phyloP scores from a whole-genome alignment of 805 yeast species.

The Yamadazyma philogaea region DNA sequence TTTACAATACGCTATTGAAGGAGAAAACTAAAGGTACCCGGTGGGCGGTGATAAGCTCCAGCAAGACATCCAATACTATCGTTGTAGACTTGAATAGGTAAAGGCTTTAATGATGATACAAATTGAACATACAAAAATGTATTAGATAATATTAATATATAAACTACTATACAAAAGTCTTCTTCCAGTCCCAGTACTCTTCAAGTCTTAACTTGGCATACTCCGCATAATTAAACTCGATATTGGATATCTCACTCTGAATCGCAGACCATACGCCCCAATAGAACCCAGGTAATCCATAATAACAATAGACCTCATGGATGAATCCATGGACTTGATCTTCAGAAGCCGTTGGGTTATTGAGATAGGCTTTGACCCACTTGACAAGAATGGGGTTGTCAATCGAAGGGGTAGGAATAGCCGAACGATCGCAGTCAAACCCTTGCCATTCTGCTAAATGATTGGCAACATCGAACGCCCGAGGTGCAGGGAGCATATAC shows the following conservation, averaged over 20 bases:
- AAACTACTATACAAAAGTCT: conserved; percentile 7
- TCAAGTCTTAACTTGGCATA: conserved; percentile 58
- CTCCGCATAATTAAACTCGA: conserved; percentile 66
- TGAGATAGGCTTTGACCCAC: conserved; percentile 61
- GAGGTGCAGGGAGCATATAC: conserved; percentile 67
- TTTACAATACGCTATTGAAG: conserved; percentile 67
- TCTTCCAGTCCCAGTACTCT: conserved; percentile 73
- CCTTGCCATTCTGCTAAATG: conserved; percentile 84
- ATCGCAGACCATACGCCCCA: conserved; percentile 87
- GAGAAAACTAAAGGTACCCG: conserved; percentile 70
- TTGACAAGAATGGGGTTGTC: conserved; percentile 43
- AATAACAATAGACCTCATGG: conserved; percentile 55
- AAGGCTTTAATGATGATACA: conserved; percentile 3
- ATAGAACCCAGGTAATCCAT: conserved; percentile 79
- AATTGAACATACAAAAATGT: not conserved
- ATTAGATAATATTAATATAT: too few species aligned
- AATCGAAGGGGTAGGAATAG: conserved; percentile 52
- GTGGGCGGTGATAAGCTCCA: conserved; percentile 75
- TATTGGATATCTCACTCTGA: conserved; percentile 63
- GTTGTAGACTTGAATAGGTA: conserved; percentile 57
- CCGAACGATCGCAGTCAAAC: conserved; percentile 60
- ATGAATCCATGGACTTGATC: conserved; percentile 44
- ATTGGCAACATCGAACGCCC: conserved; percentile 73
- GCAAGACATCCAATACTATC: conserved; percentile 67
- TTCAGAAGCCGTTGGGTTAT: conserved; percentile 23